phyloP scores from a whole-genome alignment of 208 protist species.

The Tritrichomonas musculus region DNA sequence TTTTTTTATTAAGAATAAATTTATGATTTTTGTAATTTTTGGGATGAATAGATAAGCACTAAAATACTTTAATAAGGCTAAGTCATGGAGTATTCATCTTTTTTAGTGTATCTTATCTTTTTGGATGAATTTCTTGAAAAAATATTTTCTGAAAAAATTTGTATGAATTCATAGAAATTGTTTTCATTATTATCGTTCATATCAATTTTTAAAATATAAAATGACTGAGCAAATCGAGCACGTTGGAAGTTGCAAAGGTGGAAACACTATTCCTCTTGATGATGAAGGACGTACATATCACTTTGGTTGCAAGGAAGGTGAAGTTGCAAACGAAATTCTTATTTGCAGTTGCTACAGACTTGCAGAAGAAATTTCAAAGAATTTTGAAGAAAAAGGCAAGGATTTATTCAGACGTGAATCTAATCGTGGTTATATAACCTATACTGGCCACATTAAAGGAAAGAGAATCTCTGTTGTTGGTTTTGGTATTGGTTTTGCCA shows the following conservation, averaged over 20 bases:
- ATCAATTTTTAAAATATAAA: too few relatives aligned
- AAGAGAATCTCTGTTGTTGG: not conserved
- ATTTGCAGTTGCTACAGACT: not conserved
- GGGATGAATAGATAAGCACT: too few relatives aligned
- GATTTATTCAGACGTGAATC: not conserved
- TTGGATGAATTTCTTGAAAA: too few relatives aligned
- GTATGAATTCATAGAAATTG: too few relatives aligned
- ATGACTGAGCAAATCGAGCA: not conserved
- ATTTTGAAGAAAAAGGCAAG: not conserved
- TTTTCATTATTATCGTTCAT: too few relatives aligned
- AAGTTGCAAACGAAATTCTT: constrained; percentile 5
- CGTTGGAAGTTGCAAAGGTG: not conserved
- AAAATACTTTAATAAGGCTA: too few relatives aligned
- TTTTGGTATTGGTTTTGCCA: constrained; percentile 15
- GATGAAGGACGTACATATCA: not conserved
- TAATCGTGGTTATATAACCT: not conserved
- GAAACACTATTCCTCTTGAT: constrained; percentile 7
- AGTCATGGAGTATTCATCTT: too few relatives aligned
- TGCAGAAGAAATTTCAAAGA: not conserved
- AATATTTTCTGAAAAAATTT: too few relatives aligned
- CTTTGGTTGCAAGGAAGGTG: not conserved
- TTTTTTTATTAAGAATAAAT: too few relatives aligned
- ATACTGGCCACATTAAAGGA: not conserved
- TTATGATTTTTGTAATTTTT: too few relatives aligned
- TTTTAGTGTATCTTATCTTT: too few relatives aligned